phyloP scores from a whole-genome alignment of 345 rosid genomes.

The Angophora floribunda region DNA sequence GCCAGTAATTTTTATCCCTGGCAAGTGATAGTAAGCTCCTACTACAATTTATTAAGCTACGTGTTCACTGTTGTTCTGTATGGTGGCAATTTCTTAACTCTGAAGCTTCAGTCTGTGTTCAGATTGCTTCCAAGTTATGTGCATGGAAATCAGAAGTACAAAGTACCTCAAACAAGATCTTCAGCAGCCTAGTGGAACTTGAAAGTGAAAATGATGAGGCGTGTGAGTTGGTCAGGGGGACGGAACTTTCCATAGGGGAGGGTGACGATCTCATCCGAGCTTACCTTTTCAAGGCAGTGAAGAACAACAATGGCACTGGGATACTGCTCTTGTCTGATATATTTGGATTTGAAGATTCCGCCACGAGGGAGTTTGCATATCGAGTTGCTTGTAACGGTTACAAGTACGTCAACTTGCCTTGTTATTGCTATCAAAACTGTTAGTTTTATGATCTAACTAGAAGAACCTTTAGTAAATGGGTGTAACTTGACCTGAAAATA shows the following conservation, averaged over 20 bases:
- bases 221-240: constrained; percentile 68
- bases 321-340: constrained; percentile 62
- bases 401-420: constrained; percentile 42
- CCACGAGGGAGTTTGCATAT: constrained; percentile 81
- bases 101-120: constrained; percentile 41
- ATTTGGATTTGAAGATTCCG: constrained; percentile 75
- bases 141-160: not conserved
- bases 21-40: not conserved
- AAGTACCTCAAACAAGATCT: not conserved
- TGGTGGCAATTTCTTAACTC: constrained; percentile 11
- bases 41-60: not conserved
- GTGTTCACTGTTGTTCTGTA: not conserved
- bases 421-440: not conserved
- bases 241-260: constrained; percentile 52
- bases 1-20: not conserved
- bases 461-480: not conserved
- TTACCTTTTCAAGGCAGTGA: constrained; percentile 68
- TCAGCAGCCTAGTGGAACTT: constrained; percentile 20
- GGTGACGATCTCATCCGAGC: constrained; percentile 47
- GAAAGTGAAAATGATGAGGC: constrained; percentile 53
- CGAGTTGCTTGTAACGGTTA: constrained; percentile 84
- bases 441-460: not conserved
- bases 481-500: not conserved
- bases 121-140: constrained; percentile 24
- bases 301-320: constrained; percentile 77